Conservation (phyloP, 805 yeast genomes). For the Spathaspora passalidarum region DNA sequence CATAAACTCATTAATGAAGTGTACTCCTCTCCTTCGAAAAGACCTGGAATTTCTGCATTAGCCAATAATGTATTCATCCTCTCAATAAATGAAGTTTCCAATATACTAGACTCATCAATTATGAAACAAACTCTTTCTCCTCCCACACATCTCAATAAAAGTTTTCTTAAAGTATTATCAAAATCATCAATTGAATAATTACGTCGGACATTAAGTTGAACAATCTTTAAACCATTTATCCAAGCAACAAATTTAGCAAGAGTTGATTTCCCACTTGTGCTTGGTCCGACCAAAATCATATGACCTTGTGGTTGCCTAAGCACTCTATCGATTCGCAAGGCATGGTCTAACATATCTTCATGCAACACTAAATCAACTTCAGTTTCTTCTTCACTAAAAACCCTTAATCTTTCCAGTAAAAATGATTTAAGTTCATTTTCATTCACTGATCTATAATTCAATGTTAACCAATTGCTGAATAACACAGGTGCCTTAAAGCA, state of each 20-base stretch:
- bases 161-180: constrained; percentile 56
- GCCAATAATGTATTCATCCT: constrained; percentile 92
- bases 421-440: constrained; percentile 49
- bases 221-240: constrained; percentile 73
- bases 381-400: constrained; percentile 77
- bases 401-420: constrained; percentile 58
- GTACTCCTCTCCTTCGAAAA: constrained; percentile 75
- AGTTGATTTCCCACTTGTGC: constrained; percentile 79
- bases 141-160: constrained; percentile 44
- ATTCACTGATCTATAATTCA: constrained; percentile 56
- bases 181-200: constrained; percentile 60
- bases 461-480: constrained; percentile 73
- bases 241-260: constrained; percentile 81
- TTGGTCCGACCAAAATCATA: constrained; percentile 76
- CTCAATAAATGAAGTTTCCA: constrained; percentile 78
- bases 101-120: constrained; percentile 75
- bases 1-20: constrained; percentile 51
- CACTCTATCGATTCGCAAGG: constrained; percentile 77
- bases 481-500: constrained; percentile 53
- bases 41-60: constrained; percentile 88
- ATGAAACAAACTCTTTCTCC: constrained; percentile 69
- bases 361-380: constrained; percentile 60
- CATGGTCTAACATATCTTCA: constrained; percentile 70
- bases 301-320: constrained; percentile 88
- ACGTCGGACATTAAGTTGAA: constrained; percentile 55